phyloP scores from a whole-genome alignment of 2,329 filamentous ascomycete genomes.

The Aspergillus ustus region DNA sequence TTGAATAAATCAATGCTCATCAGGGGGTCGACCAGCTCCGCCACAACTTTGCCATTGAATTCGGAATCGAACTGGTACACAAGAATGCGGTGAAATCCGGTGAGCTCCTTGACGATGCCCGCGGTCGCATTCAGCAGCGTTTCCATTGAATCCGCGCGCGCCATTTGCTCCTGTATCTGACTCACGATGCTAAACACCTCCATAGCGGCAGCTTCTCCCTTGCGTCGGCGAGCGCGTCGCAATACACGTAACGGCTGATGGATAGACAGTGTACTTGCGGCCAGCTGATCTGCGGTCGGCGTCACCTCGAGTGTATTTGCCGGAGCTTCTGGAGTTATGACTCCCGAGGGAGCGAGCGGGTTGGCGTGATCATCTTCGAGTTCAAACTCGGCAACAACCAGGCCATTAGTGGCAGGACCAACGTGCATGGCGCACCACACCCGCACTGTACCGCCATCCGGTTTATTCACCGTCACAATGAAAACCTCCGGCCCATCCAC shows the following conservation, averaged over 20 bases:
- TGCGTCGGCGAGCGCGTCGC: constrained; percentile 73
- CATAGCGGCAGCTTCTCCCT: constrained; percentile 83
- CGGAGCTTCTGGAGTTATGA: constrained; percentile 25
- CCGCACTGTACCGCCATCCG: constrained; percentile 63
- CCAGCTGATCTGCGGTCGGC: constrained; percentile 74
- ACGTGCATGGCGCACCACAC: constrained; percentile 89
- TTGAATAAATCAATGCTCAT: constrained; percentile 84
- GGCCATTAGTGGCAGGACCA: constrained; percentile 67
- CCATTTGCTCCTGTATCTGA: constrained; percentile 84
- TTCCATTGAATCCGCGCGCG: constrained; percentile 67
- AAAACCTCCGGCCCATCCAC: constrained; percentile 85
- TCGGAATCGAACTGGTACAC: constrained; percentile 85
- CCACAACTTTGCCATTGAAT: constrained; percentile 86
- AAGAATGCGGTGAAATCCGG: constrained; percentile 91
- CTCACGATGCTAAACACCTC: constrained; percentile 92
- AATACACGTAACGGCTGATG: constrained; percentile 80
- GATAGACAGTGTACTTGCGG: constrained; percentile 74
- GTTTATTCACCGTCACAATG: constrained; percentile 71
- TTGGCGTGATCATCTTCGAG: constrained; percentile 76
- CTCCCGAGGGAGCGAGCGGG: constrained; percentile 30
- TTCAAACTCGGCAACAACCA: constrained; percentile 88
- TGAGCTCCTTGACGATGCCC: constrained; percentile 85
- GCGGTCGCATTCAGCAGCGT: constrained; percentile 79
- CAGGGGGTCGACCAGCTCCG: constrained; percentile 80
- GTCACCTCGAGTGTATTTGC: constrained; percentile 70